phyloP scores from a whole-genome alignment of 495 filamentous ascomycete species.

The Hypoxylon trugodes region DNA sequence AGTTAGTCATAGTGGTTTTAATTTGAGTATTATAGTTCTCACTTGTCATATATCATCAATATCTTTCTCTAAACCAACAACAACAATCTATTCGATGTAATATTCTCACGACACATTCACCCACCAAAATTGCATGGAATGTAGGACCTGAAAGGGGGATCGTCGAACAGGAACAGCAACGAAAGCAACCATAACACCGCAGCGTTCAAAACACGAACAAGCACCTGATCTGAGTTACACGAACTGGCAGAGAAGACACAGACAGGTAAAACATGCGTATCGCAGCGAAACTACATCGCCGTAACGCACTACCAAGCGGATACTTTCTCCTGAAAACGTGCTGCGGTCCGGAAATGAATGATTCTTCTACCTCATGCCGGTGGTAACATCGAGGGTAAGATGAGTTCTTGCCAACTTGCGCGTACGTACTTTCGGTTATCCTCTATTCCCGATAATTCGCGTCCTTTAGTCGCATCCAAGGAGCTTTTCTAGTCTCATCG shows the following conservation, averaged over 20 bases:
- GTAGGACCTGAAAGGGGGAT: constrained; percentile 13
- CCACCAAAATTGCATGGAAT: background rate
- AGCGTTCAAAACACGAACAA: constrained; percentile 33
- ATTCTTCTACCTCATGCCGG: constrained; percentile 20
- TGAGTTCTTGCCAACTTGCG: background rate
- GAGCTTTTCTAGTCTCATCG: background rate
- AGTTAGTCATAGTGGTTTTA: too few species aligned
- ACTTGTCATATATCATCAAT: too few species aligned
- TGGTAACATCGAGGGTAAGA: constrained; percentile 8
- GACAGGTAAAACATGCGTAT: constrained; percentile 33
- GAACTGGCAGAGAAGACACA: constrained; percentile 21
- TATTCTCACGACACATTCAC: too few species aligned
- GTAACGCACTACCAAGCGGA: constrained; percentile 6
- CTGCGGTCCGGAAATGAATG: background rate
- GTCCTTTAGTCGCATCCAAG: background rate
- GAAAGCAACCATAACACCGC: constrained; percentile 32
- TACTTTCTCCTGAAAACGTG: constrained; percentile 10
- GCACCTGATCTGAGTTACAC: constrained; percentile 38
- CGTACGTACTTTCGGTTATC: background rate
- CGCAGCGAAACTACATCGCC: constrained; percentile 27
- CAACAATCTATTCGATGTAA: too few species aligned
- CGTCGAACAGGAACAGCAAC: constrained; percentile 22
- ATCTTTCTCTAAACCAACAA: background rate
- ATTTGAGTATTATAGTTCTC: too few species aligned
- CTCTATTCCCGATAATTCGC: background rate